A percentile compares a stretch with the other conserved stretches of the same genome.
Evolutionary conservation across 163 green algal species (phyloP).

Genomic region (Chlamydomonas reinhardtii): DNA sequence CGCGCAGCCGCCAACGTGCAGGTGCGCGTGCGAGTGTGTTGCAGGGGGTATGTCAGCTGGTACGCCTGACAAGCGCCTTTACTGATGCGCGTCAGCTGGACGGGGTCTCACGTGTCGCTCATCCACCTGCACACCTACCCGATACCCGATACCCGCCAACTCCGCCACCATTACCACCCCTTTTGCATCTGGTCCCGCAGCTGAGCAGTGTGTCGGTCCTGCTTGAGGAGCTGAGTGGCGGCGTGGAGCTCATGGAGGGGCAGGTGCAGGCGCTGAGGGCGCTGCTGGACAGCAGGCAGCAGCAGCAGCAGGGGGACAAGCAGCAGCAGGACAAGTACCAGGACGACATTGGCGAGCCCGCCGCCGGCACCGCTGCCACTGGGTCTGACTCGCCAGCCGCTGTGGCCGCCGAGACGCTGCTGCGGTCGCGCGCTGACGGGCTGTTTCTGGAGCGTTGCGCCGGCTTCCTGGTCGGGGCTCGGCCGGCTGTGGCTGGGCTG

Average conservation of each 20-base stretch:
- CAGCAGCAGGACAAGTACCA: background rate
- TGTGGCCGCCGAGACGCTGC: background rate
- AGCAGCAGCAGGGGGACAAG: too few species aligned
- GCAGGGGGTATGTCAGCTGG: too few species aligned
- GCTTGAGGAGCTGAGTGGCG: constrained; percentile 42
- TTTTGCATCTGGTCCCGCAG: background rate
- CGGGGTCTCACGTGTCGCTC: too few species aligned
- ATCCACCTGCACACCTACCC: too few species aligned
- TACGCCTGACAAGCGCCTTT: too few species aligned
- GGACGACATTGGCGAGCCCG: too few species aligned
- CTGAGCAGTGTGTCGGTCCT: constrained; percentile 15
- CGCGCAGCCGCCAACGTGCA: constrained; percentile 66
- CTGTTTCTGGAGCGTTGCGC: constrained; percentile 38
- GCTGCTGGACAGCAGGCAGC: background rate
- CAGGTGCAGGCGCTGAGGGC: constrained; percentile 43
- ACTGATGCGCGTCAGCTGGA: too few species aligned
- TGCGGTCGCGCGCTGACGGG: background rate
- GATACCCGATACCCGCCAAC: too few species aligned
- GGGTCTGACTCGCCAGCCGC: too few species aligned
- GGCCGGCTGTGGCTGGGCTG: constrained; percentile 11
- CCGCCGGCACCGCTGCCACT: too few species aligned
- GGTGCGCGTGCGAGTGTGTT: constrained; percentile 11
- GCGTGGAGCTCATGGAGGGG: constrained; percentile 41
- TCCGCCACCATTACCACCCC: background rate
- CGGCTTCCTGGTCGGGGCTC: constrained; percentile 4